Percentiles rank a stretch among this genome's conserved stretches.
phyloP scores from a whole-genome alignment of 768 basidiomycete genomes.

The Crassisporium funariophilum region DNA sequence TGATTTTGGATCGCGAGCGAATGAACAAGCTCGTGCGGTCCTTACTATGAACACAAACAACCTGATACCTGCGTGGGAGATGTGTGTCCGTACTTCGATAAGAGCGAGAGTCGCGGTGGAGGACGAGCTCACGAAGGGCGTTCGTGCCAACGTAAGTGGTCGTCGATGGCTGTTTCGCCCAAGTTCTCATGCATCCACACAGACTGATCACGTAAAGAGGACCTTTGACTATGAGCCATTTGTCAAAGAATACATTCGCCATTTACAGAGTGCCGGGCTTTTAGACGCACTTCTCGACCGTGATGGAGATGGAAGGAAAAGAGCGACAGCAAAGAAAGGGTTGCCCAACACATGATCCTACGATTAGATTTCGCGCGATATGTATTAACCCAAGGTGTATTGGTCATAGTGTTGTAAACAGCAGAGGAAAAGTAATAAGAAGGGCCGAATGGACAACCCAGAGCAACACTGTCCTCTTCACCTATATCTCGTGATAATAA shows the following conservation, averaged over 20 bases:
- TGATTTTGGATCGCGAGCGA: constrained; percentile 48
- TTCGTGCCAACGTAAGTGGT: constrained; percentile 44
- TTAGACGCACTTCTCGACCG: constrained; percentile 45
- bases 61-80: constrained; percentile 47
- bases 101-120: constrained; percentile 44
- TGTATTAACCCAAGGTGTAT: no score
- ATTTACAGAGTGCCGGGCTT: constrained; percentile 48
- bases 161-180: background rate
- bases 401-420: constrained; percentile 7
- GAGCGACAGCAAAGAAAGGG: constrained; percentile 9
- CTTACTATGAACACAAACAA: constrained; percentile 42
- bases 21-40: constrained; percentile 45
- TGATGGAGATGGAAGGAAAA: constrained; percentile 35
- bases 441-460: no score
- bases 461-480: background rate
- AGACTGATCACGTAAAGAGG: constrained; percentile 57
- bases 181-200: background rate
- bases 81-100: constrained; percentile 43
- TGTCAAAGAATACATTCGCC: constrained; percentile 38
- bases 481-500: constrained; percentile 36
- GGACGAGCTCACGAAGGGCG: constrained; percentile 50
- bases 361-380: no score
- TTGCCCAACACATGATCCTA: constrained; percentile 5
- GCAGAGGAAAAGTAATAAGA: no score
- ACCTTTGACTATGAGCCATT: constrained; percentile 70